Conservation (phyloP, 495 filamentous ascomycete genomes). For the Hypoxylon crocopeplum region DNA sequence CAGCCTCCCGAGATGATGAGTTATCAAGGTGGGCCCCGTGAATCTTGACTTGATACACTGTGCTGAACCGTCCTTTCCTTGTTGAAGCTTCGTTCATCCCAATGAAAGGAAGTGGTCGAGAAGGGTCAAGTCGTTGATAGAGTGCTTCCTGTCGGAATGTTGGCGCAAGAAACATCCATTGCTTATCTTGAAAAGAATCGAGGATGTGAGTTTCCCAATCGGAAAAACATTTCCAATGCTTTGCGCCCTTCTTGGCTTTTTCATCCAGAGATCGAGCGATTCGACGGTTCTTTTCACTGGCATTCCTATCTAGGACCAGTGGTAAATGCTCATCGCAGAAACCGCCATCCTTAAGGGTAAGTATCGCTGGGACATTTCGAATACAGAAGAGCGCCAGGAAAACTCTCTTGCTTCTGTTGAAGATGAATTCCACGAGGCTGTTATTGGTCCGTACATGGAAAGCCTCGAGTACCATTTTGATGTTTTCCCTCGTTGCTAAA, state of each 20-base stretch:
- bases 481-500: background rate
- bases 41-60: background rate
- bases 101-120: background rate
- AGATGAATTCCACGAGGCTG: background rate
- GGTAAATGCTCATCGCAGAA: conserved; percentile 1
- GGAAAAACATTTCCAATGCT: background rate
- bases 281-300: background rate
- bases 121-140: background rate
- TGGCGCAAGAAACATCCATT: background rate
- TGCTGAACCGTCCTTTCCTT: background rate
- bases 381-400: background rate
- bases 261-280: background rate
- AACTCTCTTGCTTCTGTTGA: background rate
- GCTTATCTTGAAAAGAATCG: background rate
- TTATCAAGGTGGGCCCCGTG: background rate
- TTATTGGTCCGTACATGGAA: background rate
- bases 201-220: background rate
- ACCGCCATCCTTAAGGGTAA: background rate
- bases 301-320: background rate
- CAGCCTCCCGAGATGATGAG: background rate
- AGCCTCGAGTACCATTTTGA: background rate
- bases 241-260: background rate
- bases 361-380: background rate
- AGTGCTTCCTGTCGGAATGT: background rate
- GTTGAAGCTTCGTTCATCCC: background rate